Conservation (phyloP, 148 eudicot species). For the Spergularia marina region DNA sequence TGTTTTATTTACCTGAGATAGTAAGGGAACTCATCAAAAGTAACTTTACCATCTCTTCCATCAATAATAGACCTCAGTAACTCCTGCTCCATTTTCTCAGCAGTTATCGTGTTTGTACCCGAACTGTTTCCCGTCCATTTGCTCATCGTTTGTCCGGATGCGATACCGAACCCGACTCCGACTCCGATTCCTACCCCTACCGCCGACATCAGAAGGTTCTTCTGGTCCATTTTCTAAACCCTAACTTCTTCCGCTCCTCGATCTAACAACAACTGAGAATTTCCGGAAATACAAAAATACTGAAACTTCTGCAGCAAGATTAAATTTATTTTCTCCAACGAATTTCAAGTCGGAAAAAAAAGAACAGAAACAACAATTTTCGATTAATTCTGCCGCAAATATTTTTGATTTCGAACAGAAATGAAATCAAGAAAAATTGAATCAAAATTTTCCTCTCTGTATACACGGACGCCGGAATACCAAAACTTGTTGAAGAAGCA, state of each 20-base stretch:
- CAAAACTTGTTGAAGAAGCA: not conserved
- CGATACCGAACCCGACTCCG: slow-evolving; percentile 85
- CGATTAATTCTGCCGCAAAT: not conserved
- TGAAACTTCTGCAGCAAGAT: not conserved
- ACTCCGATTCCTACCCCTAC: slow-evolving; percentile 87
- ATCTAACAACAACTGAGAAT: not conserved
- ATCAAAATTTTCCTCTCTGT: not conserved
- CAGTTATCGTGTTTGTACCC: slow-evolving; percentile 35
- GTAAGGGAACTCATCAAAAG: slow-evolving; percentile 87
- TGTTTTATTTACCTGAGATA: slow-evolving; percentile 63
- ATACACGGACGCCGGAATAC: not conserved
- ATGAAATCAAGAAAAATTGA: not conserved
- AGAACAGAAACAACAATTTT: too few species aligned
- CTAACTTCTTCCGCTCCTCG: not conserved
- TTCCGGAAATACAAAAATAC: not conserved
- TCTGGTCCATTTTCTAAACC: slow-evolving; percentile 58
- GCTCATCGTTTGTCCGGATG: slow-evolving; percentile 67
- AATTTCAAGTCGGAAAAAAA: too few species aligned
- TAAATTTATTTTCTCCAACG: not conserved
- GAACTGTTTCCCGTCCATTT: slow-evolving; percentile 49
- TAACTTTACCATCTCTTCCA: slow-evolving; percentile 67
- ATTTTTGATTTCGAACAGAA: not conserved
- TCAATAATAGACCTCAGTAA: slow-evolving; percentile 51
- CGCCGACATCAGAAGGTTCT: slow-evolving; percentile 69
- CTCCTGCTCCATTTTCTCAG: slow-evolving; percentile 75